Base-by-base conservation (phyloP, 1,284 basidiomycete genomes). In the Porodaedalea pini region DNA sequence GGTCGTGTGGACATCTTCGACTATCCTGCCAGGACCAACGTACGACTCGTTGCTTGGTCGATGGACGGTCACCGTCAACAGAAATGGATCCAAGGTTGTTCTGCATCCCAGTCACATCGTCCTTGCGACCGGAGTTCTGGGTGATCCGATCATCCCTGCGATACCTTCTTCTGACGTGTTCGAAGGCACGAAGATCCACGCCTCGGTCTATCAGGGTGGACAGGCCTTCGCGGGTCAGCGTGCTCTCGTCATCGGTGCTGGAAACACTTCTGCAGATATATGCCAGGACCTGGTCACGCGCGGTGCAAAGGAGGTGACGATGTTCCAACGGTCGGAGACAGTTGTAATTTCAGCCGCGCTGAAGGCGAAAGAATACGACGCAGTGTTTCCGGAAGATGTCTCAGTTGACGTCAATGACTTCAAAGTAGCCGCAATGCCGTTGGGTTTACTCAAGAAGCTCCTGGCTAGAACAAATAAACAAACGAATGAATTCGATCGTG, bases 321-420 rank as follows among this genome's bases (percentile, higher is more conserved):
- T 77, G 70, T 63, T 76, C 4, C 74, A 76, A 58, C 70, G 75
- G 8, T 72, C 71, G 2, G 63, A 68, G 4, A 76, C 74, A 21
- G 44, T 13, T 17, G 58, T 59, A 11, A 68, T 76, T 21, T 59
- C 58, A 7, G 44, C 34, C 5, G 59, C 64, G 44, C 71, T 64
- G 36, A 63, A 69, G 44, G 68, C 53, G 2, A 57, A 19, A 55
- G 52, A 37, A 53, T 74, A 44, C 62, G 64, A 34, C 44, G 44
- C 3, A 54, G 65, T 2, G 80, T 73, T 69, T 73, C 74, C 58
- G 10, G 71, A 74, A 54, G 73, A 69, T n/a, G 69, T 72, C 3
- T 74, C 78, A 2, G 62, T 69, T 0, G 73, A 76, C 4, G 66
- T 75, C 4, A 71, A 74, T 19, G 81, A 84, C 66, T 70, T 83